These are phyloP conservation scores for Pseudonitzschia multistriata DNA, from an alignment of 108 stramenopile species.

Conservation along the genomic window DNA sequence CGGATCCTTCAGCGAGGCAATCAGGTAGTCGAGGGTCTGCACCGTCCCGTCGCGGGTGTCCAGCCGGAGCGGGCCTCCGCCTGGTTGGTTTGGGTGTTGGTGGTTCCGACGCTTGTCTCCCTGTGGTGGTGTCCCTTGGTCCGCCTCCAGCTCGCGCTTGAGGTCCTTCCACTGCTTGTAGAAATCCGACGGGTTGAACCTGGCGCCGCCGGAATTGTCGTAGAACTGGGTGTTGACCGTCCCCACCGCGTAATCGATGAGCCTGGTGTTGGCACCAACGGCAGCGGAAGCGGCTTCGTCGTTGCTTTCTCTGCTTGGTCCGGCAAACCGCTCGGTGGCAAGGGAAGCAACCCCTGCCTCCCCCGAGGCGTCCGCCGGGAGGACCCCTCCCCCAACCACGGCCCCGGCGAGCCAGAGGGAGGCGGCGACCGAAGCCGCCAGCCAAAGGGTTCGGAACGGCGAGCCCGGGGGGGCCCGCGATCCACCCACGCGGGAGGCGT, in stretches of 20 bases:
- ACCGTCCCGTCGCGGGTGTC: conserved; percentile 57
- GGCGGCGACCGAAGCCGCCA: too few species aligned
- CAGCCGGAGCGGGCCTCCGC: conserved; percentile 22
- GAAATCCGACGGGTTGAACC: conserved; percentile 61
- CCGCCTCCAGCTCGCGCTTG: conserved; percentile 22
- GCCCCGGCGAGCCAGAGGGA: too few species aligned
- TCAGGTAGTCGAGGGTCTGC: conserved; percentile 58
- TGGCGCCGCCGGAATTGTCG: conserved; percentile 68
- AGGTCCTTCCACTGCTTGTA: conserved; percentile 56
- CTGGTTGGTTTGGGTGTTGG: conserved; percentile 4
- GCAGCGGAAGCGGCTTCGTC: too few species aligned
- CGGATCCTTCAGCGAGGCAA: conserved; percentile 66
- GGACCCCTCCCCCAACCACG: too few species aligned
- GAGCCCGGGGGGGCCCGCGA: too few species aligned
- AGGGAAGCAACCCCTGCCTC: too few species aligned
- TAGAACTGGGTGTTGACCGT: conserved; percentile 81
- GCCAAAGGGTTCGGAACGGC: too few species aligned
- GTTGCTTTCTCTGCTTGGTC: too few species aligned
- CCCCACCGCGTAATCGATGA: conserved; percentile 73
- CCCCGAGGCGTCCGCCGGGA: too few species aligned
- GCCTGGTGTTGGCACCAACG: conserved; percentile 50
- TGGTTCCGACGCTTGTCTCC: conserved; percentile 6
- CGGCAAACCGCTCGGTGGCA: too few species aligned
- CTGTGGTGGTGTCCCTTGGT: not conserved
- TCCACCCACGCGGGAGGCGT: too few species aligned